These are phyloP conservation scores for Aspergillus sp. DNA, from an alignment of 2,329 filamentous ascomycete species.

Conservation along the genomic window DNA sequence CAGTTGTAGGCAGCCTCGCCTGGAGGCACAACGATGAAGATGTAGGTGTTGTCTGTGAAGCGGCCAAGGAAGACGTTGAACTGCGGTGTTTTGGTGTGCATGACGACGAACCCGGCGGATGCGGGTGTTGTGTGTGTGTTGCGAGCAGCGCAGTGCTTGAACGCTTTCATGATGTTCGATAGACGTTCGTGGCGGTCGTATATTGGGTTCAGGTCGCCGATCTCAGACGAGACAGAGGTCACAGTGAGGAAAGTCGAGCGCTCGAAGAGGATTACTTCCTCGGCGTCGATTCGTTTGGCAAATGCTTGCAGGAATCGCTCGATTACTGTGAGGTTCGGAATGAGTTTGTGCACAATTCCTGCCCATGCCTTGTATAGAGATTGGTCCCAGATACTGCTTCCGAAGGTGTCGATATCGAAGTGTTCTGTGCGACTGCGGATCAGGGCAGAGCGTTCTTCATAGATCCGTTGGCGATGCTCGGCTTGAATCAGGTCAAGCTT, in stretches of 20 bases:
- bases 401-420: slow-evolving; percentile 81
- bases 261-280: slow-evolving; percentile 93
- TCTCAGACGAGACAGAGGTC: slow-evolving; percentile 79
- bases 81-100: slow-evolving; percentile 52
- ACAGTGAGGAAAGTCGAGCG: slow-evolving; percentile 94
- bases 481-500: slow-evolving; percentile 96
- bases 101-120: slow-evolving; percentile 45
- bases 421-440: slow-evolving; percentile 72
- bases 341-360: slow-evolving; percentile 93
- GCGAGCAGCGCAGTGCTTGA: slow-evolving; percentile 72
- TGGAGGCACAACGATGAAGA: slow-evolving; percentile 86
- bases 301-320: slow-evolving; percentile 81
- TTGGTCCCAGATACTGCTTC: slow-evolving; percentile 98
- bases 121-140: slow-evolving; percentile 47
- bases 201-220: slow-evolving; percentile 78
- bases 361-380: slow-evolving; percentile 98
- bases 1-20: slow-evolving; percentile 90
- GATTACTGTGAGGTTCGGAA: slow-evolving; percentile 88
- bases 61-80: slow-evolving; percentile 96
- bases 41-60: slow-evolving; percentile 96
- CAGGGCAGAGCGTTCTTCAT: slow-evolving; percentile 76
- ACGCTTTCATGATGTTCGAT: slow-evolving; percentile 96
- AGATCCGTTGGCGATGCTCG: slow-evolving; percentile 74
- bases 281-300: slow-evolving; percentile 81
- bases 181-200: slow-evolving; percentile 92